Percentiles rank a stretch among this genome's conserved stretches.
These are phyloP conservation scores for Oryza glaberrima DNA, from an alignment of 176 grass and related monocot species.

Conservation along the genomic window DNA sequence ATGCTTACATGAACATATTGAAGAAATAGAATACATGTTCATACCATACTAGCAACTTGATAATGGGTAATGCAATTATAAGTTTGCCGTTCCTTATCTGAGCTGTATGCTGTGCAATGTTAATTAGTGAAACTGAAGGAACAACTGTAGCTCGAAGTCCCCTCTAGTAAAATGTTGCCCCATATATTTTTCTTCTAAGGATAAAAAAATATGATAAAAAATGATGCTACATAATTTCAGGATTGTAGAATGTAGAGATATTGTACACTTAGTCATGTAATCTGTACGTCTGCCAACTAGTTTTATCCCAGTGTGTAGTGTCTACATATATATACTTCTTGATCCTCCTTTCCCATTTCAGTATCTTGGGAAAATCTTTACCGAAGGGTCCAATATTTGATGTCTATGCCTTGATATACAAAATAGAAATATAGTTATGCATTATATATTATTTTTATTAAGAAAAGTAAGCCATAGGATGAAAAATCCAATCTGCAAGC, in stretches of 20 bases:
- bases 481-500: constrained; percentile 7
- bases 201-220: background rate
- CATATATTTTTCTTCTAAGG: background rate
- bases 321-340: background rate
- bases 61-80: background rate
- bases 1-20: background rate
- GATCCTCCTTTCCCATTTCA: background rate
- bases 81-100: background rate
- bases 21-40: constrained; percentile 12
- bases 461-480: background rate
- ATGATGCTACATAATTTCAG: background rate
- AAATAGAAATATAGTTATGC: background rate
- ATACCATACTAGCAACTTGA: background rate
- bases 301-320: background rate
- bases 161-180: background rate
- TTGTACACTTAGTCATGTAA: background rate
- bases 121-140: background rate
- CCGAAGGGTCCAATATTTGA: background rate
- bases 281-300: too few relatives aligned
- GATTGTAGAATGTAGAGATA: background rate
- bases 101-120: constrained; percentile 2
- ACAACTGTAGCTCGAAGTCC: background rate
- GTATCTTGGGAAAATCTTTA: background rate
- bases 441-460: background rate
- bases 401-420: background rate